Percentiles rank a stretch among this genome's conserved stretches.
Evolutionary conservation across 768 basidiomycete genomes (phyloP).

Genomic region (Pulveroboletus sp.): DNA sequence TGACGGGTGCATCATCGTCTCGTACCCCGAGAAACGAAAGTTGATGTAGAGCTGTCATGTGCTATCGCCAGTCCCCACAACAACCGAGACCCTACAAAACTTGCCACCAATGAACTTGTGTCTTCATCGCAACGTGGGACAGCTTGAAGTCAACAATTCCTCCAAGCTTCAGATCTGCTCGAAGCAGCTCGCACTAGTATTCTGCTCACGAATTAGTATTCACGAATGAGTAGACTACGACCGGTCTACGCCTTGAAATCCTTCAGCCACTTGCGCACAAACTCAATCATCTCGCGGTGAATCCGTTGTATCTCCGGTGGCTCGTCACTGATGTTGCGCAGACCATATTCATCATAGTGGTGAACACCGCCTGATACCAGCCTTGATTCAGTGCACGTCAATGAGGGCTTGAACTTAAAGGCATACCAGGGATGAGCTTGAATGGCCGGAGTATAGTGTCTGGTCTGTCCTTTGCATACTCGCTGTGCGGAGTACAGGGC

Average conservation of each 20-base stretch:
- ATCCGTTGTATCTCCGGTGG: conserved; percentile 76
- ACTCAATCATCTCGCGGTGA: conserved; percentile 73
- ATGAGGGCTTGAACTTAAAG: neutral
- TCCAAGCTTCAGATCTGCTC: neutral
- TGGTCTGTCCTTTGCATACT: conserved; percentile 58
- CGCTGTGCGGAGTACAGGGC: conserved; percentile 78
- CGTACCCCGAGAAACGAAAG: too few relatives aligned
- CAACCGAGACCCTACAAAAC: too few relatives aligned
- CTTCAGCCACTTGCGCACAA: conserved; percentile 72
- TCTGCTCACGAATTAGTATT: neutral
- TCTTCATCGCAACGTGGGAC: too few relatives aligned
- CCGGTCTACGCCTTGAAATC: conserved; percentile 31
- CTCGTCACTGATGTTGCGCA: conserved; percentile 53
- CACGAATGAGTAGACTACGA: neutral
- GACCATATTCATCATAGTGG: conserved; percentile 68
- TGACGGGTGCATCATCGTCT: too few relatives aligned
- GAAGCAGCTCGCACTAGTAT: neutral
- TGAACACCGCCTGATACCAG: conserved; percentile 60
- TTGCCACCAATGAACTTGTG: too few relatives aligned
- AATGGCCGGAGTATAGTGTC: conserved; percentile 77
- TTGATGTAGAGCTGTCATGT: too few relatives aligned
- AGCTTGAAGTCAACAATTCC: neutral
- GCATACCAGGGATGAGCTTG: conserved; percentile 79
- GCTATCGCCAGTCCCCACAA: too few relatives aligned
- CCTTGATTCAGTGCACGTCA: neutral